Conservation (phyloP, 352 stramenopile species). For the Salisapilia sapeloensis region DNA sequence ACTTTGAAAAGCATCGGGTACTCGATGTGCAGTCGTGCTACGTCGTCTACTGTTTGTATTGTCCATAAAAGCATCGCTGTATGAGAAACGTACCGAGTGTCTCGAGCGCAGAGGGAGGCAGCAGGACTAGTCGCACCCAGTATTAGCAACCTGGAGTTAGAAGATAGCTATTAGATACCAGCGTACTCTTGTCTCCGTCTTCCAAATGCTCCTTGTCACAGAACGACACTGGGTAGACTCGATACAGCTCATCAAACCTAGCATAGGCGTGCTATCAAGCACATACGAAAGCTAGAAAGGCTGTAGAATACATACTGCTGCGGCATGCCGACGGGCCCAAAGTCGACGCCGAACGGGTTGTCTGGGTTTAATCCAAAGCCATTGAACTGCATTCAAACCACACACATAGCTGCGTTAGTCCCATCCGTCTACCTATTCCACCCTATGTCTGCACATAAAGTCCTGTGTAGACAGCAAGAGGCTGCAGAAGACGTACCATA, state of each 20-base stretch:
- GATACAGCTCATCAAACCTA: slow-evolving; percentile 79
- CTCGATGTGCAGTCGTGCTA: slow-evolving; percentile 88
- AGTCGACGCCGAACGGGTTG: slow-evolving; percentile 73
- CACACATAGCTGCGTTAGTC: no score
- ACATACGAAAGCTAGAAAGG: background rate
- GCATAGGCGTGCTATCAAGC: slow-evolving; percentile 6
- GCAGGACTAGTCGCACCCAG: slow-evolving; percentile 49
- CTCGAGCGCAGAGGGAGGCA: slow-evolving; percentile 96
- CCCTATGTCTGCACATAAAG: no score
- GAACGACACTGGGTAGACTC: slow-evolving; percentile 77
- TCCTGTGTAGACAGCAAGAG: no score
- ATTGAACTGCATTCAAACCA: slow-evolving; percentile 23
- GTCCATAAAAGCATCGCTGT: slow-evolving; percentile 1
- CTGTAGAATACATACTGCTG: slow-evolving; percentile 16
- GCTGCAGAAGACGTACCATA: no score
- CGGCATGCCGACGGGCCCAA: slow-evolving; percentile 60
- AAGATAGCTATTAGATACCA: background rate
- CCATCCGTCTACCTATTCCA: no score
- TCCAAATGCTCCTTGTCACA: slow-evolving; percentile 78
- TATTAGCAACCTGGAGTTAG: background rate
- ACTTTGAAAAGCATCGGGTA: slow-evolving; percentile 99
- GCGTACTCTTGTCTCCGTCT: slow-evolving; percentile 76
- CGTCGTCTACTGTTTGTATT: slow-evolving; percentile 1
- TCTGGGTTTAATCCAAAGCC: slow-evolving; percentile 42
- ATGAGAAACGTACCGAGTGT: slow-evolving; percentile 63